Evolutionary conservation across 2,329 filamentous ascomycete genomes (phyloP).

Genomic region (Ilyonectria sp.): DNA sequence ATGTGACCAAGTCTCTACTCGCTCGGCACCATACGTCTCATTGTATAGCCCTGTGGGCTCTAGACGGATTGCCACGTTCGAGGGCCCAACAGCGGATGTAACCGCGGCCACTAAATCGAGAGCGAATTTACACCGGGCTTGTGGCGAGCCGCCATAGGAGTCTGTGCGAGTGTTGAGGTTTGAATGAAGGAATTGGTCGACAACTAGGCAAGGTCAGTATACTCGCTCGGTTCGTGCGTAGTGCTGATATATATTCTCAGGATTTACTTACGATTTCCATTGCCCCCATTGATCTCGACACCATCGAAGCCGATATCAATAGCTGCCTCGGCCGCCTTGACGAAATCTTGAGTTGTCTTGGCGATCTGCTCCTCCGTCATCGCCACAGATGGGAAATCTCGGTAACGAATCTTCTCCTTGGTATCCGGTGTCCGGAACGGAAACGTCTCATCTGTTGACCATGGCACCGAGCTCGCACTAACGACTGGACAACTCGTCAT

Average conservation of each 20-base stretch:
- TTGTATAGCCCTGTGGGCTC: slow-evolving; percentile 8
- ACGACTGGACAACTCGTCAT: slow-evolving; percentile 2
- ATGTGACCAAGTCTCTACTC: slow-evolving; percentile 10
- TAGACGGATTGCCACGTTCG: slow-evolving; percentile 10
- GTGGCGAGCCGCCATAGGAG: slow-evolving; percentile 1
- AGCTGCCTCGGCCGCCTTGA: slow-evolving; percentile 6
- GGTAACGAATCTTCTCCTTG: slow-evolving; percentile 14
- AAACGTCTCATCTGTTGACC: slow-evolving; percentile 13
- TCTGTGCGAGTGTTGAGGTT: slow-evolving; percentile 14
- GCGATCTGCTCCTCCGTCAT: slow-evolving; percentile 11
- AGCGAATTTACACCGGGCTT: slow-evolving; percentile 1
- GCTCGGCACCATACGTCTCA: slow-evolving; percentile 3
- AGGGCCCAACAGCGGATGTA: slow-evolving; percentile 3
- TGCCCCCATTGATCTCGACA: slow-evolving; percentile 15
- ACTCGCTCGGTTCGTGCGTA: neutral
- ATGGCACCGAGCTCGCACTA: slow-evolving; percentile 10
- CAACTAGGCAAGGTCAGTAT: neutral
- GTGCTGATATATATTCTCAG: too few species aligned
- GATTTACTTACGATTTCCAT: slow-evolving; percentile 17
- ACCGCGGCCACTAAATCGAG: slow-evolving; percentile 7
- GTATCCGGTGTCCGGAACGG: slow-evolving; percentile 9
- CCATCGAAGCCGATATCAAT: slow-evolving; percentile 8
- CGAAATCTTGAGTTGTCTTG: slow-evolving; percentile 12
- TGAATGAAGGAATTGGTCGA: slow-evolving; percentile 13
- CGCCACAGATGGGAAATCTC: slow-evolving; percentile 6